phyloP scores from a whole-genome alignment of 163 green algal genomes.

The Prototheca stagnorum region DNA sequence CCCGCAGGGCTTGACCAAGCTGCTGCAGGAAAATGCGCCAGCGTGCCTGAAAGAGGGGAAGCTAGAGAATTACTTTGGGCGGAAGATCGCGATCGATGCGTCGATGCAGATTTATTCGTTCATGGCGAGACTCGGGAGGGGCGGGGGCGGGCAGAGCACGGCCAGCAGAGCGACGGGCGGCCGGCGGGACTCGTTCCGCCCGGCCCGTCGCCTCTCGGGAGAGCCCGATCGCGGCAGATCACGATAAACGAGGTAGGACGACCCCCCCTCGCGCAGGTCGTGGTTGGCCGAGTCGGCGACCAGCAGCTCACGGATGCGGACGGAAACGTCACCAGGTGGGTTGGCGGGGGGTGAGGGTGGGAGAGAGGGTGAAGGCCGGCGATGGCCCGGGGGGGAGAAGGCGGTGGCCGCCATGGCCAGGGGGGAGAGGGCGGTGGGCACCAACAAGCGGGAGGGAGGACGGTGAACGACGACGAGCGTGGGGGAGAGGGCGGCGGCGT shows the following conservation, averaged over 20 bases:
- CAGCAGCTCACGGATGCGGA: constrained; percentile 65
- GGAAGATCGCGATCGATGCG: constrained; percentile 89
- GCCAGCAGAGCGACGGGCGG: no score
- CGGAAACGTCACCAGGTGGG: constrained; percentile 71
- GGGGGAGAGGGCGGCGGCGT: no score
- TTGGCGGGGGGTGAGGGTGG: background rate
- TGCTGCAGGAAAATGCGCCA: constrained; percentile 73
- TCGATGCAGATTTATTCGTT: constrained; percentile 99
- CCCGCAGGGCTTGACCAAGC: constrained; percentile 75
- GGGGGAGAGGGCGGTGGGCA: no score
- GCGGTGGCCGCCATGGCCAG: no score
- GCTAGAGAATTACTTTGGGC: constrained; percentile 90
- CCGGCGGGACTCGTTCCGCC: no score
- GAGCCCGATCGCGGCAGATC: background rate
- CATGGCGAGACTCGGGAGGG: constrained; percentile 48
- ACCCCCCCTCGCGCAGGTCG: constrained; percentile 22
- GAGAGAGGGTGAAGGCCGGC: no score
- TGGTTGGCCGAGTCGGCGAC: constrained; percentile 63
- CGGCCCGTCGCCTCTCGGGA: no score
- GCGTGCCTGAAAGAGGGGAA: constrained; percentile 53
- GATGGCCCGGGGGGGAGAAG: no score
- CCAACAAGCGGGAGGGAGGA: no score
- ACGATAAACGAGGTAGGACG: background rate
- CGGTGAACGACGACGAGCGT: no score
- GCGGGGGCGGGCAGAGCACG: no score